phyloP scores from a whole-genome alignment of 352 stramenopile genomes.

The Globisporangium echinulatum region DNA sequence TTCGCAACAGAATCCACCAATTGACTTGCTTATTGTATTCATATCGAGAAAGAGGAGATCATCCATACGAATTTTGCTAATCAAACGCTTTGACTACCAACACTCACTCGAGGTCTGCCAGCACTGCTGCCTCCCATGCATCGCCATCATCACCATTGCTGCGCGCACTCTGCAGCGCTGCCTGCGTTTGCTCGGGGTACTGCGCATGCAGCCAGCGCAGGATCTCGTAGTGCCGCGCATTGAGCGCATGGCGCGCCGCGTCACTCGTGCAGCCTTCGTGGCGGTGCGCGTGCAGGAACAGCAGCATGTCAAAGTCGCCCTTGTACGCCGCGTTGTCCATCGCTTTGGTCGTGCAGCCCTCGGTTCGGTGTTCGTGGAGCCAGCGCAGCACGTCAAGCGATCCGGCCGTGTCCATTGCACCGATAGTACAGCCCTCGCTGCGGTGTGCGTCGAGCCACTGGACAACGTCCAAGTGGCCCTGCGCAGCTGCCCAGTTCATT shows the following conservation, averaged over 20 bases:
- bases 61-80: not conserved
- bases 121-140: not conserved
- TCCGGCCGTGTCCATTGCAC: conserved; percentile 18
- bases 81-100: too few relatives aligned
- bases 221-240: conserved; percentile 10
- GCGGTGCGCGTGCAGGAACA: conserved; percentile 16
- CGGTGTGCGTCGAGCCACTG: conserved; percentile 20
- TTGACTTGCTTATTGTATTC: not conserved
- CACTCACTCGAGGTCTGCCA: not conserved
- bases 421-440: conserved; percentile 12
- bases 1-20: not conserved
- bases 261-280: conserved; percentile 5
- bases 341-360: conserved; percentile 16
- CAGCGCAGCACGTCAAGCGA: conserved; percentile 10
- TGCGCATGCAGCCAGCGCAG: conserved; percentile 8
- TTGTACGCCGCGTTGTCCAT: conserved; percentile 23
- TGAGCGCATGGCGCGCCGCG: conserved; percentile 6
- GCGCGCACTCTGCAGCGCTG: not conserved
- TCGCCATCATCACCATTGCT: not conserved
- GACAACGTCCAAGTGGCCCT: conserved; percentile 16
- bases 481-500: conserved; percentile 18
- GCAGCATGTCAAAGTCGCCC: conserved; percentile 19
- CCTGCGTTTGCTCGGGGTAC: not conserved
- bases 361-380: conserved; percentile 13
- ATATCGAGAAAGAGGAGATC: not conserved